These are phyloP conservation scores for Ogataea glucozyma DNA, from an alignment of 805 yeast genomes.

Conservation along the genomic window DNA sequence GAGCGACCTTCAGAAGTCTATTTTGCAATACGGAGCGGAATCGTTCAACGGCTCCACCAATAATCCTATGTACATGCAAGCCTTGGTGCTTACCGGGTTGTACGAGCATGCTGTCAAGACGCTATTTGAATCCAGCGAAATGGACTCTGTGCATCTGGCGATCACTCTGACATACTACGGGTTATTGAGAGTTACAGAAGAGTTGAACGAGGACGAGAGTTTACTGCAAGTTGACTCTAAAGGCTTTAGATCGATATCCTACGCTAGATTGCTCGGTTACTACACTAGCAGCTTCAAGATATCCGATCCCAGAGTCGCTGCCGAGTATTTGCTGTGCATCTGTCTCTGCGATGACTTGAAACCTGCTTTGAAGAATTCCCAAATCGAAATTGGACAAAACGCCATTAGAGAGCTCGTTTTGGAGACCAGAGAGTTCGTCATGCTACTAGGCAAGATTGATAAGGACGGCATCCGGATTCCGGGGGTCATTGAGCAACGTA, in stretches of 20 bases:
- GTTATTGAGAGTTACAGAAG: conserved; percentile 48
- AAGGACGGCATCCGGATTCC: conserved; percentile 75
- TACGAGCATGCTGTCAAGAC: conserved; percentile 79
- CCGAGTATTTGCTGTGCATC: conserved; percentile 80
- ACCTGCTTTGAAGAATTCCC: conserved; percentile 36
- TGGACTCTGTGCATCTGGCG: conserved; percentile 88
- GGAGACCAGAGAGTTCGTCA: conserved; percentile 80
- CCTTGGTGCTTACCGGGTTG: conserved; percentile 72
- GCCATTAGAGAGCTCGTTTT: conserved; percentile 81
- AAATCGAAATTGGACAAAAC: conserved; percentile 65
- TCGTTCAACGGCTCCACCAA: conserved; percentile 66
- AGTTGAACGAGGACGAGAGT: conserved; percentile 11
- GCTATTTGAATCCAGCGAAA: conserved; percentile 61
- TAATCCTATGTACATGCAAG: conserved; percentile 72
- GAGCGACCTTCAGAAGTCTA: conserved; percentile 68
- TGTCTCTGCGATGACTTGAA: conserved; percentile 49
- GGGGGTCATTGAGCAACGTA: conserved; percentile 81
- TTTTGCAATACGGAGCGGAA: conserved; percentile 70
- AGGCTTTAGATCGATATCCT: conserved; percentile 38
- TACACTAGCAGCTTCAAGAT: conserved; percentile 82
- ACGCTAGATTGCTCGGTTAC: conserved; percentile 70
- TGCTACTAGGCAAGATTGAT: conserved; percentile 80
- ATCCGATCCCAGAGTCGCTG: conserved; percentile 86
- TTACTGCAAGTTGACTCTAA: conserved; percentile 37
- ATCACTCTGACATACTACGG: conserved; percentile 78